phyloP scores from a whole-genome alignment of 2,329 filamentous ascomycete genomes.

The Alternaria postmessia region DNA sequence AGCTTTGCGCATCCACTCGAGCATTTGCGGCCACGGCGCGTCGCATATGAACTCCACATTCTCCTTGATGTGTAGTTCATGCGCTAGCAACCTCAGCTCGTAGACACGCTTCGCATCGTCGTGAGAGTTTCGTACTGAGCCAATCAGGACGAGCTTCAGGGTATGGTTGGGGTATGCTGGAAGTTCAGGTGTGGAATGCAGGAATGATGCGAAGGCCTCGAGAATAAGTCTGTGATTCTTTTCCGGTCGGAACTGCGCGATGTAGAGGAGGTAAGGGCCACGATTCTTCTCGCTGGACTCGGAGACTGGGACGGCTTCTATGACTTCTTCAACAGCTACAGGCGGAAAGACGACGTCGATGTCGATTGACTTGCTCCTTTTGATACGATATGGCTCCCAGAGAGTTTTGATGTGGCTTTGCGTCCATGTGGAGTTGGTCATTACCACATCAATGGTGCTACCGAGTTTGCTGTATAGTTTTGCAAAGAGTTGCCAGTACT shows the following conservation, averaged over 20 bases:
- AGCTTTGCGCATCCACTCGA: constrained; percentile 77
- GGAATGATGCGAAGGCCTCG: constrained; percentile 80
- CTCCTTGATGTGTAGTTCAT: constrained; percentile 82
- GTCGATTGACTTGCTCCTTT: constrained; percentile 58
- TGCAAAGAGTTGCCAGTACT: constrained; percentile 90
- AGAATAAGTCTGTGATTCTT: constrained; percentile 94
- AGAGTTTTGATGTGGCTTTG: constrained; percentile 76
- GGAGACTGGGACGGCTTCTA: constrained; percentile 75
- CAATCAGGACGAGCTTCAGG: constrained; percentile 82
- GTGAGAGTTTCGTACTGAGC: constrained; percentile 85
- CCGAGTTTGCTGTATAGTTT: constrained; percentile 83
- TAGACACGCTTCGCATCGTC: constrained; percentile 85
- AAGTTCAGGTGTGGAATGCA: constrained; percentile 50
- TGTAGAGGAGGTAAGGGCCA: constrained; percentile 81
- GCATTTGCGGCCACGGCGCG: constrained; percentile 85
- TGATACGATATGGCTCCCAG: constrained; percentile 68
- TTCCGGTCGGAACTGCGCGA: constrained; percentile 96
- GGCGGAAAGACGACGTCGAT: constrained; percentile 89
- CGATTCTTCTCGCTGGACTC: constrained; percentile 72
- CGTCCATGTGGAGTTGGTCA: constrained; percentile 98
- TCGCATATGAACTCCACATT: constrained; percentile 88
- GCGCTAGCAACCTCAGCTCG: constrained; percentile 82
- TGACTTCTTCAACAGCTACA: constrained; percentile 86
- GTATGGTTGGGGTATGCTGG: constrained; percentile 55
- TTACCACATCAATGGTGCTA: constrained; percentile 85